Evolutionary conservation across 2,329 filamentous ascomycete genomes (phyloP), one percentile per base, ranked within the genome.

Genomic region (Diaporthe ampelina): DNA sequence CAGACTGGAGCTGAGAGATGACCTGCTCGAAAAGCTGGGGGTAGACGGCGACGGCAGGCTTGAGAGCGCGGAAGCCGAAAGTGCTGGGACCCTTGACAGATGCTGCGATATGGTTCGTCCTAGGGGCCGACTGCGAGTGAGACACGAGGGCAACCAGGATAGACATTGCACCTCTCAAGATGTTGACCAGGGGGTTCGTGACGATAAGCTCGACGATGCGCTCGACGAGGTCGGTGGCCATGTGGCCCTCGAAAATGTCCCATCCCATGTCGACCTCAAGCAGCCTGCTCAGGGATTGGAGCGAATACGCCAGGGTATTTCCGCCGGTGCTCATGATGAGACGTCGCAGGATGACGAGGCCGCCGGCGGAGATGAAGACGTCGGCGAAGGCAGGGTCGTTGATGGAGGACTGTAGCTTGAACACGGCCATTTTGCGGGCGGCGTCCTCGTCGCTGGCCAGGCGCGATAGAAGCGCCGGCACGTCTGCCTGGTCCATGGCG

Each of bases 261-360:
- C 97, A 99, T 74, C 97, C 97, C 90, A 98, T 98, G 85, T 98
- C 97, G 52, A 98, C 94, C 85, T 99, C 97, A 76, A 99, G 88
- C 75, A 99, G 85, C 73, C 95, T 91, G 73, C 93, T 94, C 79
- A 98, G 89, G 79, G 94, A 97, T 78, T 97, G 96, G 75, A 99
- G 88, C 76, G 95, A 94, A 85, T 99, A 99, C 75, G 97, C 97
- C 81, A 99, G 88, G 1, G 97, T 98, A 84, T 99, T 99, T 74
- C 97, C 97, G 73, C 91, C 94, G 40, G 95, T 92, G 77, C 91
- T 91, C 88, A 98, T 91, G 77, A 97, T 95, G 71, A 98, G 88
- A 73, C 94, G 92, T 70, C 95, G 91, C 79, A 99, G 86, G 78
- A 96, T 92, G 78, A 92, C 89, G 77, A 98, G 88, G 5, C 97